phyloP scores from a whole-genome alignment of 371 early-diverging fungal genomes.

The Thermomucor indicae-seudaticae region DNA sequence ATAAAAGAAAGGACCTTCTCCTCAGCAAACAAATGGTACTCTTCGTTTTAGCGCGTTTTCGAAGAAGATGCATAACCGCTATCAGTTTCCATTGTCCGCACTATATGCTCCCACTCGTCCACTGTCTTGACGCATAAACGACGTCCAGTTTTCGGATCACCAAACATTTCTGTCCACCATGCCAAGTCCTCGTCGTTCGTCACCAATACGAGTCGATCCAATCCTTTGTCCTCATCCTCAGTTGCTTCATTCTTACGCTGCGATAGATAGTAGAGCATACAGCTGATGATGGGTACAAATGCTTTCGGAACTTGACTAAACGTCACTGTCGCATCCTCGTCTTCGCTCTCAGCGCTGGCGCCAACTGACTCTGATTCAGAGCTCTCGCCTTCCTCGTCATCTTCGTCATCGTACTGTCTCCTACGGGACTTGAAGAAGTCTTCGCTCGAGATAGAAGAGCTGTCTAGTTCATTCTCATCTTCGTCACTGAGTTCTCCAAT shows the following conservation, averaged over 20 bases:
- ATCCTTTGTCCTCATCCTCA: background rate
- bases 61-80: slow-evolving; percentile 23
- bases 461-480: slow-evolving; percentile 18
- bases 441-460: slow-evolving; percentile 16
- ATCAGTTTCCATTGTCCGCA: slow-evolving; percentile 25
- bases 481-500: slow-evolving; percentile 9
- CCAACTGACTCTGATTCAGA: background rate
- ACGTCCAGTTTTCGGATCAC: slow-evolving; percentile 29
- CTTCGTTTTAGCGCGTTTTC: slow-evolving; percentile 22
- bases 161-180: slow-evolving; percentile 49
- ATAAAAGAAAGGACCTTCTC: slow-evolving; percentile 3
- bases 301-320: slow-evolving; percentile 29
- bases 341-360: slow-evolving; percentile 1
- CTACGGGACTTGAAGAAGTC: slow-evolving; percentile 22
- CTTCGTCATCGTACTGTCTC: slow-evolving; percentile 16
- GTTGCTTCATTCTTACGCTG: slow-evolving; percentile 8
- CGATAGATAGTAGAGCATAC: slow-evolving; percentile 33
- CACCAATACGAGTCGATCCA: slow-evolving; percentile 28
- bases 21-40: too few relatives aligned
- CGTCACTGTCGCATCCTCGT: slow-evolving; percentile 11
- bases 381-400: slow-evolving; percentile 7
- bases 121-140: slow-evolving; percentile 34
- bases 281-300: slow-evolving; percentile 38
- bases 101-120: slow-evolving; percentile 40
- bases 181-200: slow-evolving; percentile 46